Evolutionary conservation across 176 grass and related monocot species (phyloP), one percentile per base, ranked within the genome.

Genomic region (Stipa capillata): DNA sequence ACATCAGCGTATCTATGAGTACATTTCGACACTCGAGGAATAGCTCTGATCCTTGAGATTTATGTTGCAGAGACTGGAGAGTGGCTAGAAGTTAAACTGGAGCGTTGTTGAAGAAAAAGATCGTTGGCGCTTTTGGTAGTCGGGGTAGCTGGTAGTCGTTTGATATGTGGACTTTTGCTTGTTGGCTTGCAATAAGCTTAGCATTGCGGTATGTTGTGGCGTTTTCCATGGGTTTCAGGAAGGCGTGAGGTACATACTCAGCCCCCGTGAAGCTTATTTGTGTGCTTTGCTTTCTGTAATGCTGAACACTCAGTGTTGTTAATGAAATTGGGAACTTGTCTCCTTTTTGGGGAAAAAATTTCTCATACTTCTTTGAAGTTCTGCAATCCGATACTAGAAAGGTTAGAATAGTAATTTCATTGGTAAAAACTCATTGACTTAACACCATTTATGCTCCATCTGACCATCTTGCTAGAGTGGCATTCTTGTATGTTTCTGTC

Each of bases 1-100:
- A 63, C 67, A 87, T 58, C 69, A 18, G 21, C 29, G 1, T 24
- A 55, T 91, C 20, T 24, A 76, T 24, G 87, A 92, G 58, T 85
- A 90, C 86, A 28, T 79, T 76, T 81, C 52, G 34, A 78, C 36
- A 7, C 76, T 80, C 18, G 39, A n/a, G 40, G 21, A 48, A 68
- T 20, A 84, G 76, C 42, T 62, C 51, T 20, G 28, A 53, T 53
- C 81, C 42, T 61, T 53, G 53, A 88, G 68, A 57, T 65, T 60
- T 49, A 82, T 65, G 81, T 20, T 41, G 25, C 48, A 11, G 15
- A 48, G 16, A 42, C 67, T 70, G 67, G 27, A 70, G 42, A 70
- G 31, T 70, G 42, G 48, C 25, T 27, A 70, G 42, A 48, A 48
- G 48, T 47, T 32, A 70, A 44, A 49, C 67, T 32, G 27, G 67